phyloP scores from a whole-genome alignment of 2,329 filamentous ascomycete genomes.

The Amphichorda felina region DNA sequence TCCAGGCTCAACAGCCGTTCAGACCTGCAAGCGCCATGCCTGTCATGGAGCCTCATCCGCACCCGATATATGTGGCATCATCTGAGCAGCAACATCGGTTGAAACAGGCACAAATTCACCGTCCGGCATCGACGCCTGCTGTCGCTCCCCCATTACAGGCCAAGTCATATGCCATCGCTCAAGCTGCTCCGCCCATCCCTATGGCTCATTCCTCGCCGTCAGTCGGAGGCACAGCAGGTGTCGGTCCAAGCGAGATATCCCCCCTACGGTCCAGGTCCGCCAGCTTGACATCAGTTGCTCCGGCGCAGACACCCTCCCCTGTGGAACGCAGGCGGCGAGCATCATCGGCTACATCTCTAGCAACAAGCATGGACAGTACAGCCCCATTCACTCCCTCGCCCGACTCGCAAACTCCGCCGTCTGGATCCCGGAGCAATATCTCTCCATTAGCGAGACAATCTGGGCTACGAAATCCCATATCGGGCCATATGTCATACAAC shows the following conservation, averaged over 20 bases:
- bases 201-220: not conserved
- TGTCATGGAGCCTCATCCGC: not conserved
- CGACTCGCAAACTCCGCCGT: constrained; percentile 8
- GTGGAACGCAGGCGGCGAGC: constrained; percentile 11
- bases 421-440: constrained; percentile 4
- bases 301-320: constrained; percentile 15
- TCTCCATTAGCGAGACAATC: not conserved
- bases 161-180: too few species aligned
- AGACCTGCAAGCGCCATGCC: not conserved
- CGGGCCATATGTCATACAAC: not conserved
- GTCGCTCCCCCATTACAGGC: too few species aligned
- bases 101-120: too few species aligned
- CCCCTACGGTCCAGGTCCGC: constrained; percentile 13
- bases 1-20: not conserved
- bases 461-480: constrained; percentile 1
- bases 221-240: not conserved
- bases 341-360: constrained; percentile 9
- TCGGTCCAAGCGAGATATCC: constrained; percentile 12
- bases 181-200: too few species aligned
- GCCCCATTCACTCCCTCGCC: constrained; percentile 11
- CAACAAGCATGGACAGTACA: constrained; percentile 2
- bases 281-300: constrained; percentile 11
- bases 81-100: too few species aligned
- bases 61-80: too few species aligned
- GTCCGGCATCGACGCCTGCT: too few species aligned